These are phyloP conservation scores for Fusarium floridanum DNA, from an alignment of 2,329 filamentous ascomycete species.

Conservation along the genomic window DNA sequence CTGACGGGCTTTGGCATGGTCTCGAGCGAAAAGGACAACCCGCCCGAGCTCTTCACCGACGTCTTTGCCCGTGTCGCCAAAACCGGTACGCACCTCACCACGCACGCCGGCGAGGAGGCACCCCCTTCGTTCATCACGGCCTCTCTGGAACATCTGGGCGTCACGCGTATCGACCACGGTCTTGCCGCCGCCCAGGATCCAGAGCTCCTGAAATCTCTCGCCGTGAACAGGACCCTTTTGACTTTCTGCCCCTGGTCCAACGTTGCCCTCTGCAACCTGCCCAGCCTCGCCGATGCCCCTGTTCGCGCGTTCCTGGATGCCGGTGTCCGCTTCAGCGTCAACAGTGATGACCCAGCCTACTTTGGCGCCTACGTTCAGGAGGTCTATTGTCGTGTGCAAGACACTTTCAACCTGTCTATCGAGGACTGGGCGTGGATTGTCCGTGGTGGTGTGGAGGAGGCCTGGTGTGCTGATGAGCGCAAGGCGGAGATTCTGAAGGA, in stretches of 20 bases:
- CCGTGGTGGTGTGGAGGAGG: conserved; percentile 72
- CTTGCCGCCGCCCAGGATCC: conserved; percentile 73
- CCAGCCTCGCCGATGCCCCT: conserved; percentile 58
- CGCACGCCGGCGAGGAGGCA: conserved; percentile 83
- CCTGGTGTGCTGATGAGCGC: conserved; percentile 75
- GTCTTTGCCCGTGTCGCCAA: conserved; percentile 67
- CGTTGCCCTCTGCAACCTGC: conserved; percentile 57
- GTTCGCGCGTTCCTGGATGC: conserved; percentile 72
- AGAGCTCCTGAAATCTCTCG: conserved; percentile 69
- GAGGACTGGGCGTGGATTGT: conserved; percentile 77
- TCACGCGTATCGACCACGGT: conserved; percentile 81
- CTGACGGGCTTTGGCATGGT: conserved; percentile 76
- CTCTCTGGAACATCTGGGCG: conserved; percentile 72
- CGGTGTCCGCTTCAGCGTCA: conserved; percentile 77
- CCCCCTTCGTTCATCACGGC: conserved; percentile 74
- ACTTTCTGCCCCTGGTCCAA: conserved; percentile 83
- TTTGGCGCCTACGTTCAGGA: conserved; percentile 82
- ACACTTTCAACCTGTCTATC: conserved; percentile 72
- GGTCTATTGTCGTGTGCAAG: conserved; percentile 80
- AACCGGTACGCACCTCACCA: conserved; percentile 69
- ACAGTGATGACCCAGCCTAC: conserved; percentile 81
- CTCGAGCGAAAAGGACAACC: conserved; percentile 70
- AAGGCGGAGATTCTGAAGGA: conserved; percentile 70
- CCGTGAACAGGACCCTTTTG: conserved; percentile 68
- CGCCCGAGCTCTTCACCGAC: conserved; percentile 71